Evolutionary conservation across 768 basidiomycete species (phyloP).

Genomic region (Tremella yokohamensis): DNA sequence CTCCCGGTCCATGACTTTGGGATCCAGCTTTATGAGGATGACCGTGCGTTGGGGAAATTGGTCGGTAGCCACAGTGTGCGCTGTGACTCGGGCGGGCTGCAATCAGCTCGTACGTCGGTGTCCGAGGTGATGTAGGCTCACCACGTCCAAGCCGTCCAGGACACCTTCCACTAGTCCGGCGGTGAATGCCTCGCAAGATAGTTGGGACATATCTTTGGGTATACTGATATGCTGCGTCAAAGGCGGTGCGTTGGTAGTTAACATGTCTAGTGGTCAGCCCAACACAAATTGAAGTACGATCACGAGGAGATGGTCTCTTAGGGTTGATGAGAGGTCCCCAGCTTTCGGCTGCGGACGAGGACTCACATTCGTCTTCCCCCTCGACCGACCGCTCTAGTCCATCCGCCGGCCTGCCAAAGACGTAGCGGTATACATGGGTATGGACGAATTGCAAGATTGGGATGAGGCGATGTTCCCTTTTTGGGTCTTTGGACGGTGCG

Average conservation of each 20-base stretch:
- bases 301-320: too few relatives aligned
- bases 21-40: slow-evolving; percentile 95
- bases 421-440: slow-evolving; percentile 89
- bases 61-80: slow-evolving; percentile 82
- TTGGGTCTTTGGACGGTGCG: slow-evolving; percentile 61
- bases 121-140: slow-evolving; percentile 55
- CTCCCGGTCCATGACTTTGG: slow-evolving; percentile 87
- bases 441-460: slow-evolving; percentile 91
- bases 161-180: slow-evolving; percentile 97
- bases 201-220: slow-evolving; percentile 85
- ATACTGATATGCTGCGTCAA: slow-evolving; percentile 89
- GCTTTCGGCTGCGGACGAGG: too few relatives aligned
- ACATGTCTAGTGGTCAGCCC: slow-evolving; percentile 68
- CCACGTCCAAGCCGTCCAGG: slow-evolving; percentile 87
- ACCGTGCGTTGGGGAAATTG: slow-evolving; percentile 80
- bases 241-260: slow-evolving; percentile 91
- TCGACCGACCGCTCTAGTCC: slow-evolving; percentile 94
- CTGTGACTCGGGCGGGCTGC: slow-evolving; percentile 93
- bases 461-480: slow-evolving; percentile 83
- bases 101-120: neutral
- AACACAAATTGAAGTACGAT: too few relatives aligned
- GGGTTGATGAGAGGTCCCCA: too few relatives aligned
- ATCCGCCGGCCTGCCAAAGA: slow-evolving; percentile 90
- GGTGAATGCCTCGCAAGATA: slow-evolving; percentile 95
- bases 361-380: slow-evolving; percentile 89